Evolutionary conservation across 2,329 filamentous ascomycete genomes (phyloP).

Genomic region (Clonostachys sp.): DNA sequence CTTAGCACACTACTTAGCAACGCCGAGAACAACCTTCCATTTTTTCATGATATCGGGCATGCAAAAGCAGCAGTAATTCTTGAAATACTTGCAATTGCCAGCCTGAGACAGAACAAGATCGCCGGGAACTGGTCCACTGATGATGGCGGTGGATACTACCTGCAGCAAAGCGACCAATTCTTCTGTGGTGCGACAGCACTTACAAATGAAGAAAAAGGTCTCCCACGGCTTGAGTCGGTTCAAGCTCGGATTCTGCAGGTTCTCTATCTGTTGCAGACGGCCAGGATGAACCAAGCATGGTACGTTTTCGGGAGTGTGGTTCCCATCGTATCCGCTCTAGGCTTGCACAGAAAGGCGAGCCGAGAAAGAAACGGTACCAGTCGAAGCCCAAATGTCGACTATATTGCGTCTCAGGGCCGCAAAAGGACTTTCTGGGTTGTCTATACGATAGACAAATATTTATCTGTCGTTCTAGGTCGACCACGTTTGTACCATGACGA

Average conservation of each 20-base stretch:
- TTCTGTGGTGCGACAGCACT: slow-evolving; percentile 12
- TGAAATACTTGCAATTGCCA: slow-evolving; percentile 42
- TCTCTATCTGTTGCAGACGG: slow-evolving; percentile 11
- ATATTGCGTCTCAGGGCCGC: slow-evolving; percentile 41
- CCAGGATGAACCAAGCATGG: slow-evolving; percentile 15
- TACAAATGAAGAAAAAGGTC: slow-evolving; percentile 13
- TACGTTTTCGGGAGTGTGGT: slow-evolving; percentile 13
- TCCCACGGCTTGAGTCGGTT: slow-evolving; percentile 14
- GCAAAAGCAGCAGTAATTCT: slow-evolving; percentile 41
- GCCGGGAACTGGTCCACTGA: slow-evolving; percentile 3
- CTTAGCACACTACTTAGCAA: slow-evolving; percentile 30
- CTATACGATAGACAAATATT: slow-evolving; percentile 57
- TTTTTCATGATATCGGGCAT: slow-evolving; percentile 30
- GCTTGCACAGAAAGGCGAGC: slow-evolving; percentile 9
- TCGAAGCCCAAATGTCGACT: slow-evolving; percentile 17
- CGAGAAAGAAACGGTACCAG: slow-evolving; percentile 2
- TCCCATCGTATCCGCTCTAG: slow-evolving; percentile 10
- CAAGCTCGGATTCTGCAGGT: slow-evolving; percentile 12
- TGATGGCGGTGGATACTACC: not conserved
- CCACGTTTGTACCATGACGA: slow-evolving; percentile 57
- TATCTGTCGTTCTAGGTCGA: slow-evolving; percentile 57
- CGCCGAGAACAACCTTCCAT: slow-evolving; percentile 23
- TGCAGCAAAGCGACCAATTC: slow-evolving; percentile 13
- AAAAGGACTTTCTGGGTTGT: slow-evolving; percentile 56
- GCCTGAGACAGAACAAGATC: slow-evolving; percentile 34